phyloP scores from a whole-genome alignment of 108 stramenopile species.

The Schizochytrium sp. region DNA sequence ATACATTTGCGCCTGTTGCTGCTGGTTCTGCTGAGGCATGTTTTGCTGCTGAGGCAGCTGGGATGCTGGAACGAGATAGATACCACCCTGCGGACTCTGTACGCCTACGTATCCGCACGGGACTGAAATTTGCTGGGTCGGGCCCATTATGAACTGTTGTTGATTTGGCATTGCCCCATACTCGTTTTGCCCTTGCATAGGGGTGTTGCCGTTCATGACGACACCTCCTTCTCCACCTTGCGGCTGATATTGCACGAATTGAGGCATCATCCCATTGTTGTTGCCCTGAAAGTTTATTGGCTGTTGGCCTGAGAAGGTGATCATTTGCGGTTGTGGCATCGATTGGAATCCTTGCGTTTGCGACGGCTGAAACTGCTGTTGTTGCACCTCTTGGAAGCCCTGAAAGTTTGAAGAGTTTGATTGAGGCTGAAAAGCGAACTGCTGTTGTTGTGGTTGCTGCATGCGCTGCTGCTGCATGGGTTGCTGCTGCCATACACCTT shows the following conservation, averaged over 20 bases:
- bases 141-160: no score
- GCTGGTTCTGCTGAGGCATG: not conserved
- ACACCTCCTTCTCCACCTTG: not conserved
- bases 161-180: no score
- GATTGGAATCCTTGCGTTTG: not conserved
- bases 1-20: not conserved
- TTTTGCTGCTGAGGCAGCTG: not conserved
- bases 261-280: slow-evolving; percentile 36
- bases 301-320: not conserved
- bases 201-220: not conserved
- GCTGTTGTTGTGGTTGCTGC: not conserved
- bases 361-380: not conserved
- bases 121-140: not conserved
- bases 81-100: no score
- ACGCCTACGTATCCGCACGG: not conserved
- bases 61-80: not conserved
- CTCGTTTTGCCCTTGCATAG: not conserved
- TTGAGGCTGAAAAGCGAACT: not conserved
- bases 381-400: not conserved
- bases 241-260: slow-evolving; percentile 40
- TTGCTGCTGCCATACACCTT: not conserved
- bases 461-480: not conserved
- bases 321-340: not conserved
- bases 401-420: not conserved
- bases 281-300: not conserved